Evolutionary conservation across 495 filamentous ascomycete genomes (phyloP).

Genomic region (Talaromyces trachyspermus): DNA sequence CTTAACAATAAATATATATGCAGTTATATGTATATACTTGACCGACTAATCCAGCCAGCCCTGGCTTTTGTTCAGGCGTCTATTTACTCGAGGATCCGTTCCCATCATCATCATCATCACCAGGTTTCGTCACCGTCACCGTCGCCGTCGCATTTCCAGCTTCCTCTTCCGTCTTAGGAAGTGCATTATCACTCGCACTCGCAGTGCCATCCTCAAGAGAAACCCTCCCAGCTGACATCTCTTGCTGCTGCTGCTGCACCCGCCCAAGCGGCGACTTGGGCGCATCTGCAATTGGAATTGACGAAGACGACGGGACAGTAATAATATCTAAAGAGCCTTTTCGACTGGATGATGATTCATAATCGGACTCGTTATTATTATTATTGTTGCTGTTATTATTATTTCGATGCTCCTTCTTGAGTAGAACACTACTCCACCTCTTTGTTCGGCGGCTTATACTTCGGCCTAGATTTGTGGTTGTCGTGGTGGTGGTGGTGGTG

Average conservation of each 20-base stretch:
- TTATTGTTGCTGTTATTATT: constrained; percentile 14
- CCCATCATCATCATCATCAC: neutral
- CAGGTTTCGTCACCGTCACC: no score
- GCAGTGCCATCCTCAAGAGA: neutral
- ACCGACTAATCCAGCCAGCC: no score
- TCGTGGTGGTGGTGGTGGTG: constrained; percentile 15
- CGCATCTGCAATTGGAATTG: neutral
- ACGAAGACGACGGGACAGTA: neutral
- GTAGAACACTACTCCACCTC: constrained; percentile 38
- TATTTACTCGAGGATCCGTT: neutral
- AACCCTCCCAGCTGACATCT: neutral
- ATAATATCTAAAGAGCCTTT: neutral
- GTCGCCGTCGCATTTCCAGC: no score
- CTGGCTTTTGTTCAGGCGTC: neutral
- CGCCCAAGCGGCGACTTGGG: constrained; percentile 7
- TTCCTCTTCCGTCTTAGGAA: neutral
- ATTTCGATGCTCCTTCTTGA: constrained; percentile 32
- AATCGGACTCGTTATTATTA: neutral
- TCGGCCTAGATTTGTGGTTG: constrained; percentile 21
- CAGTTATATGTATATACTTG: neutral
- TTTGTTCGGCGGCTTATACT: constrained; percentile 38
- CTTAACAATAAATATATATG: neutral
- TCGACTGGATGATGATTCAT: neutral
- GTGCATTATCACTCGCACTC: neutral
- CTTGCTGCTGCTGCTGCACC: no score